phyloP scores from a whole-genome alignment of 1,139 yeast species.

The Pichia sp. region DNA sequence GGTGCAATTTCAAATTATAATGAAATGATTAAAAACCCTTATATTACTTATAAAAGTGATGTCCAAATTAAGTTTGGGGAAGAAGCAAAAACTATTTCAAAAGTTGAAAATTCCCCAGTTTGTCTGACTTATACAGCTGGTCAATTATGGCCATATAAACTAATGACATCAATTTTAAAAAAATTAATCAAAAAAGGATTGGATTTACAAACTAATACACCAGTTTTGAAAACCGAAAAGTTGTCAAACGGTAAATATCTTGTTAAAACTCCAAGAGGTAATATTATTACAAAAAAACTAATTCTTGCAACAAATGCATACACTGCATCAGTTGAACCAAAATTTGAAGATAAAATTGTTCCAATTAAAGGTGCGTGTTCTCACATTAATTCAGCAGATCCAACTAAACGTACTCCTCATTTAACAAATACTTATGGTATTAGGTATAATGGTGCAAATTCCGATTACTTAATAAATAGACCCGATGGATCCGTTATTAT shows the following conservation, averaged over 20 bases:
- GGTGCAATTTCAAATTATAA: conserved; percentile 21
- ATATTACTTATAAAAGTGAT: conserved; percentile 15
- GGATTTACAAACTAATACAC: conserved; percentile 37
- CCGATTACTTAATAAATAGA: conserved; percentile 27
- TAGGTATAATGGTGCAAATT: conserved; percentile 18
- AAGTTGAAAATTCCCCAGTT: conserved; percentile 27
- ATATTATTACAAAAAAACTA: conserved; percentile 29
- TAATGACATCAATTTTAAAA: conserved; percentile 31
- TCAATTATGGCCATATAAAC: conserved; percentile 37
- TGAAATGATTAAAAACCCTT: conserved; percentile 21
- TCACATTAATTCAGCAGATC: conserved; percentile 18
- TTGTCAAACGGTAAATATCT: conserved; percentile 20
- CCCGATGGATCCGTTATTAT: conserved; percentile 28
- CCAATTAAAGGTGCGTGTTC: conserved; percentile 25
- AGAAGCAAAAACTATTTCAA: conserved; percentile 21
- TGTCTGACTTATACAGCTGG: conserved; percentile 37
- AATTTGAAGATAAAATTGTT: conserved; percentile 19
- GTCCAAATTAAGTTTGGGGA: conserved; percentile 24
- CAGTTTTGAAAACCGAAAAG: conserved; percentile 8
- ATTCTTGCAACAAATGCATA: conserved; percentile 38
- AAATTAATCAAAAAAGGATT: conserved; percentile 30
- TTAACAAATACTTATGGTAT: conserved; percentile 25
- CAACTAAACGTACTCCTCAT: conserved; percentile 20
- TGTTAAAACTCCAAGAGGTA: conserved; percentile 31
- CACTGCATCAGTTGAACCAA: conserved; percentile 30